A percentile compares a stretch with the other conserved stretches of the same genome.
These are phyloP conservation scores for Cytospora schulzeri DNA, from an alignment of 2,329 filamentous ascomycete genomes.

Conservation along the genomic window DNA sequence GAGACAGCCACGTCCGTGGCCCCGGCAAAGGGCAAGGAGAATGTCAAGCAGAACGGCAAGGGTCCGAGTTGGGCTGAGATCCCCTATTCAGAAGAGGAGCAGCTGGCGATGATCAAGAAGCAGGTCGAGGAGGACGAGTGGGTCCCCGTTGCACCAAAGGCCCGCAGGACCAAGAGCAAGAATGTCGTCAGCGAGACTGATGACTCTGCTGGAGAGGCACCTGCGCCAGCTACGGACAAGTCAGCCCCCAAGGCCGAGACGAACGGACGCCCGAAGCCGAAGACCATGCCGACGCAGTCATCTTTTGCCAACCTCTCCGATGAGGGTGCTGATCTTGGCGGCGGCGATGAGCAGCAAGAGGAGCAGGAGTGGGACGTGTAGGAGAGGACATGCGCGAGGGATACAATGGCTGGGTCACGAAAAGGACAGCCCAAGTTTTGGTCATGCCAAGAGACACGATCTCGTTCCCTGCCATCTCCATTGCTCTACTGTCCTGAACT, in stretches of 20 bases:
- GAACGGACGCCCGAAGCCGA: constrained; percentile 35
- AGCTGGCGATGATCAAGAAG: constrained; percentile 59
- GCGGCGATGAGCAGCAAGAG: constrained; percentile 47
- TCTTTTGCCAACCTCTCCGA: constrained; percentile 54
- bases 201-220: constrained; percentile 30
- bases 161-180: constrained; percentile 47
- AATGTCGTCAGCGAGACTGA: constrained; percentile 36
- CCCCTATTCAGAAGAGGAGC: constrained; percentile 63
- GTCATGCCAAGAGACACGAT: constrained; percentile 3
- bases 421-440: neutral
- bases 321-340: constrained; percentile 44
- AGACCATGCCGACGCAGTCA: constrained; percentile 43
- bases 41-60: constrained; percentile 36
- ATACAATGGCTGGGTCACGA: neutral
- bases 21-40: constrained; percentile 41
- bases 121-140: constrained; percentile 57
- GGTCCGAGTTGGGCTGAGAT: constrained; percentile 51
- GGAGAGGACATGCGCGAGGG: neutral
- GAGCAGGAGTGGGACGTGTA: constrained; percentile 58
- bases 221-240: constrained; percentile 29
- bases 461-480: neutral
- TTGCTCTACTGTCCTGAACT: neutral
- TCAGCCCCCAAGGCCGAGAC: constrained; percentile 30
- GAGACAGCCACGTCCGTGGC: constrained; percentile 37
- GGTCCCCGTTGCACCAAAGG: constrained; percentile 58